phyloP scores from a whole-genome alignment of 2,329 filamentous ascomycete genomes.

The Blumeria graminis region DNA sequence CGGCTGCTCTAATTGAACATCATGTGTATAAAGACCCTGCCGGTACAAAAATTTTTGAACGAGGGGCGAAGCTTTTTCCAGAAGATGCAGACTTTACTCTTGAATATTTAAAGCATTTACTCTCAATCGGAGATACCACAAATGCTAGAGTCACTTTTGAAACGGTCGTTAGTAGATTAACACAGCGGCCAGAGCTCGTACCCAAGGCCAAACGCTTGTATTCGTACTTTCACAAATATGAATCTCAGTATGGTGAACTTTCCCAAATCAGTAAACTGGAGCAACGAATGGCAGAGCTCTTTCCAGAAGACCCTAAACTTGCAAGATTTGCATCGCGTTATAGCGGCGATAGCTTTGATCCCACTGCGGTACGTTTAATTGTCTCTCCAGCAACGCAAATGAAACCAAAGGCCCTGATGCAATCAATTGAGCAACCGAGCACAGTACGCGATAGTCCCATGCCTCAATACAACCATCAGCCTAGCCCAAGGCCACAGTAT shows the following conservation, averaged over 20 bases:
- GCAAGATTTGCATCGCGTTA: constrained; percentile 56
- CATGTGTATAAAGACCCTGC: constrained; percentile 88
- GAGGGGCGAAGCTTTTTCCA: constrained; percentile 77
- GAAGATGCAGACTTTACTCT: constrained; percentile 84
- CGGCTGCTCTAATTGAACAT: constrained; percentile 78
- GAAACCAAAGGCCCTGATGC: constrained; percentile 32
- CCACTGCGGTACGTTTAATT: constrained; percentile 56
- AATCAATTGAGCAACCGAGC: constrained; percentile 26
- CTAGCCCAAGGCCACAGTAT: constrained; percentile 14
- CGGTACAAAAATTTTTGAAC: constrained; percentile 86
- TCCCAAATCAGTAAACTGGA: constrained; percentile 79
- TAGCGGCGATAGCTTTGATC: constrained; percentile 51
- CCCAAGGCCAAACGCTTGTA: constrained; percentile 67
- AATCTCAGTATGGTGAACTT: constrained; percentile 82
- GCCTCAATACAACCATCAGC: constrained; percentile 13
- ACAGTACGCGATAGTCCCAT: constrained; percentile 18
- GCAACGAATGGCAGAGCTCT: constrained; percentile 80
- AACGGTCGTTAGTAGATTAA: constrained; percentile 65
- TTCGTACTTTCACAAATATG: constrained; percentile 81
- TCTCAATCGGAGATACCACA: constrained; percentile 76
- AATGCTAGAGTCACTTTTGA: constrained; percentile 94
- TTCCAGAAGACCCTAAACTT: constrained; percentile 62
- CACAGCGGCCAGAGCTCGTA: constrained; percentile 49
- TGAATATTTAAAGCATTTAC: constrained; percentile 86
- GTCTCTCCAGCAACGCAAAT: constrained; percentile 63